Evolutionary conservation across 2,329 filamentous ascomycete species (phyloP).

Genomic region (Acarospora socialis): DNA sequence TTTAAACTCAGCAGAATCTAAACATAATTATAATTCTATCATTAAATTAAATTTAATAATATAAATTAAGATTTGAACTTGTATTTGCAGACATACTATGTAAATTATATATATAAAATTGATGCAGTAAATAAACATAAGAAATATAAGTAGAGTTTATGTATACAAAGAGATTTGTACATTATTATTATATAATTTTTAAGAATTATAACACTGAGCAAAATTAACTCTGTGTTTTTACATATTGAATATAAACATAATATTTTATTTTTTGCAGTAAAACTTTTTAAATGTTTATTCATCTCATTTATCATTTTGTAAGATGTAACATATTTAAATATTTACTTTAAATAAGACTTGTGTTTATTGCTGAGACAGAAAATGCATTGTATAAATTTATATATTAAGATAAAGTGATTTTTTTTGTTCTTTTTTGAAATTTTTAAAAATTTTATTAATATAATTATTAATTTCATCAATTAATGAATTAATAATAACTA

Average conservation of each 20-base stretch:
- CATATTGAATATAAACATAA: not conserved
- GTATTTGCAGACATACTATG: no score
- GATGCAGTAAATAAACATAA: no score
- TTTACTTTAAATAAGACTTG: not conserved
- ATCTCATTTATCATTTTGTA: not conserved
- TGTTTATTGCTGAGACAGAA: not conserved
- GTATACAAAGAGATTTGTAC: not conserved
- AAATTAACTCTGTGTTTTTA: not conserved
- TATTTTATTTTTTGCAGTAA: no score
- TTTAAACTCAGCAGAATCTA: no score
- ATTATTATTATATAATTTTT: not conserved
- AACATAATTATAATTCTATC: no score
- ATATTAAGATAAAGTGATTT: not conserved
- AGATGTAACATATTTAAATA: conserved; percentile 3
- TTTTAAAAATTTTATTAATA: no score
- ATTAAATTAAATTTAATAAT: no score
- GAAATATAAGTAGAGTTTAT: no score
- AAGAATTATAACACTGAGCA: not conserved
- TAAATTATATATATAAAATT: no score
- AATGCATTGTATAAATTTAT: not conserved
- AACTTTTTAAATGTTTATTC: not conserved
- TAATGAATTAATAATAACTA: not conserved
- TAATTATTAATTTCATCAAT: no score
- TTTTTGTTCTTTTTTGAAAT: not conserved
- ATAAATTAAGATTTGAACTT: no score